Base-by-base conservation (phyloP, 495 filamentous ascomycete genomes). In the Annulohypoxylon stygium region DNA sequence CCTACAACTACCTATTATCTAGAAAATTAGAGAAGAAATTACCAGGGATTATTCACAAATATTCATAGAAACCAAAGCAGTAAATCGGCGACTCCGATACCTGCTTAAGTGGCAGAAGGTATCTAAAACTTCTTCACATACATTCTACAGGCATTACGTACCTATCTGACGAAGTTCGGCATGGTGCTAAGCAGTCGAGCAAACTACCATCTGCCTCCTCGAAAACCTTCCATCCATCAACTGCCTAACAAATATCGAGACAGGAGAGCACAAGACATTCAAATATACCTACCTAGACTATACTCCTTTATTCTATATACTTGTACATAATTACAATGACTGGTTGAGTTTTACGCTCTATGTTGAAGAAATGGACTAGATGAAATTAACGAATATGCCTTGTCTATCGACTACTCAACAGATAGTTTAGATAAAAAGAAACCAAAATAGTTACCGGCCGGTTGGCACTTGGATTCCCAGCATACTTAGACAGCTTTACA, bases 371-470 rank as follows among this genome's bases (percentile, higher is more conserved):
- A 23, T 23, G 20, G 1, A 30, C 30, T 3, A 6, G 30, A 30
- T 30, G 30, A 30, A 30, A 30, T 30, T 30, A 6, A 30, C 30
- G 12, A 16, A 18, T 47, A 14, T 47, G 7, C n/a, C 18, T 20
- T 18, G 18, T 2, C 36, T 59, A 59, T 39, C 9, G 10, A 26
- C 26, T 33, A 57, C 14, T 8, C n/a, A 14, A n/a, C 11, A 10
- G n/a, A 25, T 16, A 18, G 53, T 20, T 9, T 37, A 57, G 53
- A 57, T 30, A 11, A 2, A 57, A 57, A n/a, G 36, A 11, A 54
- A 33, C 18, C 48, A 51, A 30, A 54, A 30, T 33, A 30, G 50
- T 54, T 54, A 54, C 50, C 50, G n/a, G 20, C 33, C n/a, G n/a
- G 53, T 18, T 57, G 33, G 30, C 53, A 57, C 37, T 37, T 6